Evolutionary conservation across 495 filamentous ascomycete species (phyloP).

Genomic region (Astrothelium macrocarpum): DNA sequence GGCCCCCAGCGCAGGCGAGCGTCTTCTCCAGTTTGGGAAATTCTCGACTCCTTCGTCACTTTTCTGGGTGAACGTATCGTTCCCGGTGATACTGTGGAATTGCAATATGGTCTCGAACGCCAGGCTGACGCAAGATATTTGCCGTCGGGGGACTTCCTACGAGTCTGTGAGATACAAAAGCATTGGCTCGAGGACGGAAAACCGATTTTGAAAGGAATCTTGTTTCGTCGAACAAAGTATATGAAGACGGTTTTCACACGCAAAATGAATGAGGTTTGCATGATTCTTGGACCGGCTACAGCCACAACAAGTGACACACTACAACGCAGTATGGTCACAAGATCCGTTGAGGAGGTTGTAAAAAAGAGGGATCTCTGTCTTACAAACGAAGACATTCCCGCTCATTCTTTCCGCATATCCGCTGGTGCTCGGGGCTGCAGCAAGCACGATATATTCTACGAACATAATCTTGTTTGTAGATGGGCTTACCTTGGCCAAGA

Average conservation of each 20-base stretch:
- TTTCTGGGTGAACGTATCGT: not conserved
- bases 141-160: conserved; percentile 21
- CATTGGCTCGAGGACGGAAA: conserved; percentile 12
- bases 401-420: conserved; percentile 25
- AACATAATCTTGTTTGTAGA: conserved; percentile 20
- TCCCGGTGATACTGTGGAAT: not conserved
- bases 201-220: conserved; percentile 10
- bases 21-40: not conserved
- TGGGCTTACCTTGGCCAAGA: conserved; percentile 17
- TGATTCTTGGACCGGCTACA: conserved; percentile 36
- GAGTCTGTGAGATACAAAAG: conserved; percentile 17
- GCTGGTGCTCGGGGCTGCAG: conserved; percentile 17
- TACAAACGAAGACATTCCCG: conserved; percentile 43
- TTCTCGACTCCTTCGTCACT: not conserved
- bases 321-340: too few relatives aligned
- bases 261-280: conserved; percentile 44
- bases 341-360: conserved; percentile 27
- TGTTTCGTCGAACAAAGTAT: conserved; percentile 18
- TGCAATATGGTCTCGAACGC: not conserved
- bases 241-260: conserved; percentile 10
- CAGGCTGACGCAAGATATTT: not conserved
- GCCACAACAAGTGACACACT: conserved; percentile 34
- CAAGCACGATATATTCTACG: conserved; percentile 20
- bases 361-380: conserved; percentile 36
- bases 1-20: not conserved